Evolutionary conservation across 192 early-diverging fungal genomes (phyloP), one percentile per base, ranked within the genome.

Genomic region (Dissophora ornata): DNA sequence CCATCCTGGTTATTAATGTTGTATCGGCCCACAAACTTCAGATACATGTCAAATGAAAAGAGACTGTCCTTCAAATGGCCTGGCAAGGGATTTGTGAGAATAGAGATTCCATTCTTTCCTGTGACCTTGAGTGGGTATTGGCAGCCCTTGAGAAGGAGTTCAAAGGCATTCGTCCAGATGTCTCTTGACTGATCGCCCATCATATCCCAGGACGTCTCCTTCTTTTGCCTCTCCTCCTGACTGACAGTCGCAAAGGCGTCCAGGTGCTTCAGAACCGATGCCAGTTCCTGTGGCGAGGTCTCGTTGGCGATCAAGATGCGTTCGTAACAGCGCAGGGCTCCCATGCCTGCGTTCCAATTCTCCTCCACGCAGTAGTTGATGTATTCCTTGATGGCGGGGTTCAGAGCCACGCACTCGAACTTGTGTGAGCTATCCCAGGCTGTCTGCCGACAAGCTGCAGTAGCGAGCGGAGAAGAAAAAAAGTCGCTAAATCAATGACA

Each of bases 1-100:
- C 87, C 87, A 38, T 84, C 83, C 54, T 89, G 87, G 67, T 89
- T 86, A 56, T 89, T 89, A 64, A 89, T 79, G 61, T 86, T 86
- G 63, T 84, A 89, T 42, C 84, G 81, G 30, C 87, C 87, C 18
- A 89, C 70, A 34, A 82, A 83, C 10, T 83, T 79, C 26, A 89
- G 65, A 62, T 84, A 89, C 0, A 83, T 84, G 34, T 82, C 78
- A 69, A 85, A 82, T 9, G 82, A 73, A 40, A 89, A 87, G 42
- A 89, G 69, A 26, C 66, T 67, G 16, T 83, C 60, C 8, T 71
- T 65, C 25, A 86, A 47, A 26, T 77, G 62, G 18, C 80, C 78
- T 0, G 87, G 87, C 13, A 89, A 57, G 3, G 84, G 73, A 47
- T 83, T 77, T 28, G 78, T 85, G 47, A 89, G 68, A 25, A 67